A percentile compares a stretch with the other conserved stretches of the same genome.
Evolutionary conservation across 768 basidiomycete species (phyloP).

Genomic region (Panellus pusillus): DNA sequence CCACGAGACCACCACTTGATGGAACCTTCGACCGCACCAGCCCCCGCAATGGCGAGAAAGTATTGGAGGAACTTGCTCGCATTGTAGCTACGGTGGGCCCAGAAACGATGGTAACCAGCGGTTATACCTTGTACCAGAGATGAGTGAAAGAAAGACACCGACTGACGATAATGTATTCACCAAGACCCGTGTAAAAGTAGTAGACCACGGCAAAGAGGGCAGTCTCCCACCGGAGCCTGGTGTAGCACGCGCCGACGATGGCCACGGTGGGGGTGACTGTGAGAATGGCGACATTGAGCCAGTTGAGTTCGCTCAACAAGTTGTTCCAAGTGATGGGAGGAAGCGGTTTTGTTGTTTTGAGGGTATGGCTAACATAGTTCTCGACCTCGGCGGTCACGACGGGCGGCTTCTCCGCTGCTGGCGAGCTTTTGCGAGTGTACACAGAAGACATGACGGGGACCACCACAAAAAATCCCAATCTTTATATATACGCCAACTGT

Average conservation of each 20-base stretch:
- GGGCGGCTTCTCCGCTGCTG: constrained; percentile 7
- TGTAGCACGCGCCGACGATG: constrained; percentile 69
- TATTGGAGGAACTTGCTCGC: constrained; percentile 86
- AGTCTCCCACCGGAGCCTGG: constrained; percentile 73
- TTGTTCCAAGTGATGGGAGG: constrained; percentile 70
- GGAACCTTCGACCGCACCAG: constrained; percentile 93
- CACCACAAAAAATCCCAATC: no score
- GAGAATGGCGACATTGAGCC: constrained; percentile 75
- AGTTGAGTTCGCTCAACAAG: constrained; percentile 66
- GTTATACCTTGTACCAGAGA: constrained; percentile 59
- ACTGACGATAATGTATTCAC: constrained; percentile 38
- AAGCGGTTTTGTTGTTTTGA: constrained; percentile 66
- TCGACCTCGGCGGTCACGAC: constrained; percentile 36
- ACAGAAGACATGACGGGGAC: constrained; percentile 29
- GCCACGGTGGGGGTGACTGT: constrained; percentile 74
- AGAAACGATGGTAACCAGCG: constrained; percentile 94
- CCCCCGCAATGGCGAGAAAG: constrained; percentile 77
- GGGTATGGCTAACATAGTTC: constrained; percentile 80
- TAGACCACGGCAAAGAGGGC: constrained; percentile 48
- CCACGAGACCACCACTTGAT: constrained; percentile 99
- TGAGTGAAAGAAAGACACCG: neutral
- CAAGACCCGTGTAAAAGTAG: constrained; percentile 64
- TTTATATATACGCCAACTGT: no score
- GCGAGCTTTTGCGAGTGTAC: constrained; percentile 26
- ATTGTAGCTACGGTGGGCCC: constrained; percentile 96